A percentile compares a stretch with the other conserved stretches of the same genome.
Evolutionary conservation across 2,329 filamentous ascomycete genomes (phyloP).

Genomic region (Trichoderma koningii): DNA sequence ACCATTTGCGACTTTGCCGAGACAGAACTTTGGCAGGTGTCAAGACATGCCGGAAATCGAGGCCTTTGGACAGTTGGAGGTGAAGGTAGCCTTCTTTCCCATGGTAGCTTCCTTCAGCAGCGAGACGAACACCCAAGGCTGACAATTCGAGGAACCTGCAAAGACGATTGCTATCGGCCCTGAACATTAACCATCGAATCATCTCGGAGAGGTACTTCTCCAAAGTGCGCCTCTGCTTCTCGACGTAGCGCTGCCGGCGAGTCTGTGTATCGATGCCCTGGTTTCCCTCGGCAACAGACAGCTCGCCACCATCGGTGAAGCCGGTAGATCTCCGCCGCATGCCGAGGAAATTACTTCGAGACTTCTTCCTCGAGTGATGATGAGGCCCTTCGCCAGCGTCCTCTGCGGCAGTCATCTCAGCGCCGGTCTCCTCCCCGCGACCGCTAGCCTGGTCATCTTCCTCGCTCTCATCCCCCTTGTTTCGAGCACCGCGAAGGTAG

Average conservation of each 20-base stretch:
- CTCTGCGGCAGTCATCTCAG: conserved; percentile 60
- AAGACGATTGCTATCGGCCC: conserved; percentile 89
- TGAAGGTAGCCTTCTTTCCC: conserved; percentile 95
- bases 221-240: conserved; percentile 79
- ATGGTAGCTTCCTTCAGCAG: conserved; percentile 94
- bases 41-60: conserved; percentile 80
- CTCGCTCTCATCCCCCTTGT: conserved; percentile 76
- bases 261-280: conserved; percentile 52
- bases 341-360: conserved; percentile 56
- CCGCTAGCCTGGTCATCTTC: conserved; percentile 52
- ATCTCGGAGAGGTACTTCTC: conserved; percentile 91
- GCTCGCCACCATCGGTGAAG: conserved; percentile 50
- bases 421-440: conserved; percentile 49
- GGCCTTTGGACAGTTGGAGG: conserved; percentile 86
- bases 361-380: conserved; percentile 48
- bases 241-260: conserved; percentile 64
- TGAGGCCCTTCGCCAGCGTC: conserved; percentile 55
- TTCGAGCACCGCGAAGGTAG: conserved; percentile 79
- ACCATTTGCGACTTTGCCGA: conserved; percentile 92
- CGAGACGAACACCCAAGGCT: conserved; percentile 87
- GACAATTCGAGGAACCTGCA: conserved; percentile 97
- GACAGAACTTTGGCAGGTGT: conserved; percentile 77
- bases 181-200: conserved; percentile 95
- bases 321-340: conserved; percentile 57
- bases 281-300: conserved; percentile 49